Evolutionary conservation across 2,329 filamentous ascomycete species (phyloP).

Genomic region (Phyllosticta paracitricarpa): DNA sequence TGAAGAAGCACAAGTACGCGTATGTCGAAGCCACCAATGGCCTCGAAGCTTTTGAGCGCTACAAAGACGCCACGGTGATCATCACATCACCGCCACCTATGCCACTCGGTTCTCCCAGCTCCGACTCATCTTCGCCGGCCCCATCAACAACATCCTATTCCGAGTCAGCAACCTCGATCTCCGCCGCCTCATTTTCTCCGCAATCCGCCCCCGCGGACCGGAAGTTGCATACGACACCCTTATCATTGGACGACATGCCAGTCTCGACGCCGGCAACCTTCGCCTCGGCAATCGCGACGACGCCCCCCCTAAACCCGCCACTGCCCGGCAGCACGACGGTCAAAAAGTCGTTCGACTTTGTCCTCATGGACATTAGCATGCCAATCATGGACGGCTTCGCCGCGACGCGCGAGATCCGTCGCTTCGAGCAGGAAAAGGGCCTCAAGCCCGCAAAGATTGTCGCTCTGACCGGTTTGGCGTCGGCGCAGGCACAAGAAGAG

Average conservation of each 20-base stretch:
- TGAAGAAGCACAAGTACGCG: constrained; percentile 25
- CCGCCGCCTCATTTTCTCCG: neutral
- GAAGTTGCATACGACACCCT: neutral
- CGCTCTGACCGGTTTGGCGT: constrained; percentile 44
- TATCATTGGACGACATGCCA: neutral
- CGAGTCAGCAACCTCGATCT: neutral
- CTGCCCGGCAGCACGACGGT: constrained; percentile 13
- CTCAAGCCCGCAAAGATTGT: constrained; percentile 38
- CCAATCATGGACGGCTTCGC: constrained; percentile 45
- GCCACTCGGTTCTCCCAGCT: neutral
- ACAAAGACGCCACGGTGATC: constrained; percentile 15
- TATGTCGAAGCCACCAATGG: constrained; percentile 27
- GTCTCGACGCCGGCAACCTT: neutral
- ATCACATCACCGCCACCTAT: neutral
- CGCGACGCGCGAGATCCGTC: constrained; percentile 40
- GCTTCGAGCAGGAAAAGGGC: constrained; percentile 33
- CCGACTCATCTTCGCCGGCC: neutral
- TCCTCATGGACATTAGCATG: constrained; percentile 46
- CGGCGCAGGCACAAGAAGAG: constrained; percentile 39
- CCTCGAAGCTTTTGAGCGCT: constrained; percentile 24
- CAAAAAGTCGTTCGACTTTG: constrained; percentile 17
- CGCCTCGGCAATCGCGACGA: neutral
- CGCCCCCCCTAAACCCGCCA: neutral
- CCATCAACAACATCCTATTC: neutral
- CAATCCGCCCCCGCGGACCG: neutral